Evolutionary conservation across 768 basidiomycete genomes (phyloP).

Genomic region (Sporobolomyces pararoseus): DNA sequence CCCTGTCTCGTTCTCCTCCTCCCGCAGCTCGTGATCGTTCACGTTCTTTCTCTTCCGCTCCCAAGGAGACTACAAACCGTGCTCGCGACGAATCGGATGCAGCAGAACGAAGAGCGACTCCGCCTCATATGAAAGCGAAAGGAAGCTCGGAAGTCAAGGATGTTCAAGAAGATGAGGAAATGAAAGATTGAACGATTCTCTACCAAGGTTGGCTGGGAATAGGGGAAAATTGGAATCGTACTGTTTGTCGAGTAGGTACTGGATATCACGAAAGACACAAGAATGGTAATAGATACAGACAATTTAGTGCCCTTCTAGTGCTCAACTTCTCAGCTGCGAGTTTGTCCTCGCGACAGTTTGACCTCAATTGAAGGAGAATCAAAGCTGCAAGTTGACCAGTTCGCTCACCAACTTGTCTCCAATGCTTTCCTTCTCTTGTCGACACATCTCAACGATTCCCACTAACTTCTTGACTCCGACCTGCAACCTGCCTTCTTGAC

Average conservation of each 20-base stretch:
- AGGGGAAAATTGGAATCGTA: not conserved
- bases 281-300: too few species aligned
- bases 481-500: conserved; percentile 58
- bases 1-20: not conserved
- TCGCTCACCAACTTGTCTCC: conserved; percentile 34
- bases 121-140: not conserved
- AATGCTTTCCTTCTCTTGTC: conserved; percentile 59
- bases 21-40: not conserved
- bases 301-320: too few species aligned
- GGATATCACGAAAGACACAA: too few species aligned
- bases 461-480: conserved; percentile 93
- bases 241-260: not conserved
- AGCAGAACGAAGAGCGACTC: not conserved
- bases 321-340: too few species aligned
- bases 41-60: not conserved
- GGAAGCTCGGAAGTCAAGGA: not conserved
- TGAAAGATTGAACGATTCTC: conserved; percentile 4
- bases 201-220: not conserved
- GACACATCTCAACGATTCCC: conserved; percentile 88
- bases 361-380: too few species aligned
- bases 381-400: conserved; percentile 14
- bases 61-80: not conserved
- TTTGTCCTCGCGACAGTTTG: too few species aligned
- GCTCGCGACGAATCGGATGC: too few species aligned
- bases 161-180: not conserved